Conservation (phyloP, 768 basidiomycete genomes). For the Suillus ampliporus region DNA sequence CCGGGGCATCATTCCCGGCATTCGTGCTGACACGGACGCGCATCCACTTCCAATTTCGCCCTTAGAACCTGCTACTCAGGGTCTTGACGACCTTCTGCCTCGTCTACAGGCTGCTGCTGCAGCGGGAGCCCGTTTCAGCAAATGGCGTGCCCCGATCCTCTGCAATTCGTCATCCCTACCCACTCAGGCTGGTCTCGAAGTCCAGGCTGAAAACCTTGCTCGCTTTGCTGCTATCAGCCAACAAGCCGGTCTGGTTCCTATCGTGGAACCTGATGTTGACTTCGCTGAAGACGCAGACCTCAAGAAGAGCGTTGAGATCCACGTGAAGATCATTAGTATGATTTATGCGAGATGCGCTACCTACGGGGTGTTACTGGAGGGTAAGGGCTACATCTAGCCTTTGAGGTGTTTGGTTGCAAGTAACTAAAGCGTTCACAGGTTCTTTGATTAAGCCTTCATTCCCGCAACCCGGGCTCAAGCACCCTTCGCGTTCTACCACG, state of each 20-base stretch:
- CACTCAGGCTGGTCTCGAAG: constrained; percentile 47
- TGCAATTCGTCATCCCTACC: constrained; percentile 49
- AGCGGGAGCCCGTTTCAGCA: constrained; percentile 55
- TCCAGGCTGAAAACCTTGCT: constrained; percentile 52
- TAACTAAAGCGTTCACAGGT: constrained; percentile 34
- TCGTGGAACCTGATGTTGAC: constrained; percentile 59
- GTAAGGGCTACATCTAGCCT: constrained; percentile 28
- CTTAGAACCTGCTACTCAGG: constrained; percentile 54
- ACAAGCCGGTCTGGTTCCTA: constrained; percentile 56
- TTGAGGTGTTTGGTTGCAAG: background rate
- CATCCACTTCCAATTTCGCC: constrained; percentile 50
- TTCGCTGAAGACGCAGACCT: constrained; percentile 54
- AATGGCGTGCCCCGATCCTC: constrained; percentile 56
- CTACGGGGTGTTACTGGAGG: constrained; percentile 56
- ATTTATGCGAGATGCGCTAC: constrained; percentile 51
- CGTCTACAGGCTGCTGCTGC: constrained; percentile 48
- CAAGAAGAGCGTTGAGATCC: constrained; percentile 50
- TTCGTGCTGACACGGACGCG: constrained; percentile 56
- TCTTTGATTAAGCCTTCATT: constrained; percentile 59
- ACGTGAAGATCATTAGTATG: constrained; percentile 49
- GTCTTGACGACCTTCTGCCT: constrained; percentile 51
- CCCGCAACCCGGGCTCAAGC: constrained; percentile 53
- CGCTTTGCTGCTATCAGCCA: constrained; percentile 57
- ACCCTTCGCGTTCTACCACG: constrained; percentile 42
- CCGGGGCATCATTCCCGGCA: constrained; percentile 54